Conservation (phyloP, 2,329 filamentous ascomycete genomes). For the Davidsoniella virescens region DNA sequence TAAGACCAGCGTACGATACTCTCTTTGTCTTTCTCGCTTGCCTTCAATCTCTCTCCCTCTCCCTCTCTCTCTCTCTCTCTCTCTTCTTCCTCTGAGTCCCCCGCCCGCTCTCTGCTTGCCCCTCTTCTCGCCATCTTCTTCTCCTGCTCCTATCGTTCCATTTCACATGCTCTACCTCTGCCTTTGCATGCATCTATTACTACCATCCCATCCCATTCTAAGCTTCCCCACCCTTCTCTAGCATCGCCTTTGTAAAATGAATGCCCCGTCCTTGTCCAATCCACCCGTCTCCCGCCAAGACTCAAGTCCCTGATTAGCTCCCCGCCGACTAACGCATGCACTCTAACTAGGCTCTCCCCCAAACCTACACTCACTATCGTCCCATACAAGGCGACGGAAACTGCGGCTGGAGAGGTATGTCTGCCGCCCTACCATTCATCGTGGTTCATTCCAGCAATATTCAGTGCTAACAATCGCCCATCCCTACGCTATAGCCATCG, state of each 20-base stretch:
- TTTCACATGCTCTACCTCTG: not conserved
- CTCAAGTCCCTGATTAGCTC: not conserved
- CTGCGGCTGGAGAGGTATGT: constrained; percentile 92
- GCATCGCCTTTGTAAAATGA: not conserved
- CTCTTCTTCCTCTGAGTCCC: constrained; percentile 8
- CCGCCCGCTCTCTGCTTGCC: not conserved
- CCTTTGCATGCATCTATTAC: not conserved
- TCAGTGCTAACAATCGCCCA: constrained; percentile 4
- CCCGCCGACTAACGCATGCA: not conserved
- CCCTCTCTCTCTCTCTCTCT: not conserved
- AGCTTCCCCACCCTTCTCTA: not conserved
- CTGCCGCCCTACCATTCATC: constrained; percentile 12
- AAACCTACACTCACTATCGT: constrained; percentile 76
- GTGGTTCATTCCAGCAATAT: not conserved
- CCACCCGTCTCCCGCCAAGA: no score
- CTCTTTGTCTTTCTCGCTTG: constrained; percentile 10
- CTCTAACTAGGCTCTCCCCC: constrained; percentile 50
- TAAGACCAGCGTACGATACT: constrained; percentile 60
- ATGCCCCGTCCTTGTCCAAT: no score
- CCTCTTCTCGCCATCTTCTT: not conserved
- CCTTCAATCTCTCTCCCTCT: constrained; percentile 6
- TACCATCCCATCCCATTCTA: not conserved
- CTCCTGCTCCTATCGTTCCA: not conserved
- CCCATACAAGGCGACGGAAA: constrained; percentile 84
- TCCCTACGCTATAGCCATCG: constrained; percentile 48